A percentile compares a stretch with the other conserved stretches of the same genome.
phyloP scores from a whole-genome alignment of 208 protist genomes.

The Tritrichomonas musculus region DNA sequence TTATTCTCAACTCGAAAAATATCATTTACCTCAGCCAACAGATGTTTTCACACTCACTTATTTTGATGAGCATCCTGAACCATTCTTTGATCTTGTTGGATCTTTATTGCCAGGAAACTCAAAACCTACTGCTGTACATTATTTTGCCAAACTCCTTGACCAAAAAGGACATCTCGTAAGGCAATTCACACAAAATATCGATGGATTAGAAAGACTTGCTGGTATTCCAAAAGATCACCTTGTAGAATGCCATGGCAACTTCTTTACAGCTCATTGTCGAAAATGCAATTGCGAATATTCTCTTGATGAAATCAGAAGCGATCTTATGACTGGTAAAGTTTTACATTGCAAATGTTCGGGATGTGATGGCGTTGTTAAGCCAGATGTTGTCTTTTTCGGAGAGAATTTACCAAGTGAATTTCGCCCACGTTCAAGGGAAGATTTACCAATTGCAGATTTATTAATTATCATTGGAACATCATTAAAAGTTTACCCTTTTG shows the following conservation, averaged over 20 bases:
- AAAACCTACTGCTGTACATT: neutral
- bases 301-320: neutral
- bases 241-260: conserved; percentile 86
- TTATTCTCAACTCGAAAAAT: neutral
- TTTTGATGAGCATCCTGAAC: neutral
- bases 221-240: conserved; percentile 66
- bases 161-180: conserved; percentile 50
- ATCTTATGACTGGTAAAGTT: neutral
- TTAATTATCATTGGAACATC: conserved; percentile 85
- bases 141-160: neutral
- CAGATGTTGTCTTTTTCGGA: conserved; percentile 88
- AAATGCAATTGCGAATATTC: conserved; percentile 39
- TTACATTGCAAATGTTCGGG: neutral
- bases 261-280: conserved; percentile 68
- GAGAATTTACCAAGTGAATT: conserved; percentile 76
- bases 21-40: neutral
- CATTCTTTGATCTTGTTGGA: neutral
- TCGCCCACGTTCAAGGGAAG: conserved; percentile 46
- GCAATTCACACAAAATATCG: conserved; percentile 91
- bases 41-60: neutral
- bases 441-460: conserved; percentile 59
- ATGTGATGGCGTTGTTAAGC: conserved; percentile 72
- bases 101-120: neutral
- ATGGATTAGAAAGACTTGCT: conserved; percentile 70
- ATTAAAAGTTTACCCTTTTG: conserved; percentile 79